Conservation (phyloP, 331 rosid species). For the Malus hybrid region DNA sequence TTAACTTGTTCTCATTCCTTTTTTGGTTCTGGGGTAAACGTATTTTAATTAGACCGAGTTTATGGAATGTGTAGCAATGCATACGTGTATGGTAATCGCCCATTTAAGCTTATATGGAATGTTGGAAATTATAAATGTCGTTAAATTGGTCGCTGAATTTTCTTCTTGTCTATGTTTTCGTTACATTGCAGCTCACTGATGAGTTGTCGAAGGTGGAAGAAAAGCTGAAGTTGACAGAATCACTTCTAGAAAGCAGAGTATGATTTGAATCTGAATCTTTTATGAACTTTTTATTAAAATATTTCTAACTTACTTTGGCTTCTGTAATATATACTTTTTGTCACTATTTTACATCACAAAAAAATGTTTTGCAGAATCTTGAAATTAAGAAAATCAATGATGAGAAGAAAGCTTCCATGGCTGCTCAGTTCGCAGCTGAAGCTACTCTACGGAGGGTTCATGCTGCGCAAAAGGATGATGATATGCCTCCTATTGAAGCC, state of each 20-base stretch:
- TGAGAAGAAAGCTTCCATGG: constrained; percentile 98
- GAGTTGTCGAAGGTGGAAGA: constrained; percentile 82
- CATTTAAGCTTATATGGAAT: no score
- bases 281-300: constrained; percentile 2
- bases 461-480: constrained; percentile 97
- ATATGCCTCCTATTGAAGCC: constrained; percentile 99
- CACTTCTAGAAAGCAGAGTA: constrained; percentile 96
- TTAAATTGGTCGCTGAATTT: constrained; percentile 23
- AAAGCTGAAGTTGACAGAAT: constrained; percentile 89
- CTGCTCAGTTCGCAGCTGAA: constrained; percentile 98
- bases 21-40: neutral
- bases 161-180: constrained; percentile 4
- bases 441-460: constrained; percentile 97
- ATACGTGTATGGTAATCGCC: neutral
- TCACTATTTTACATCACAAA: constrained; percentile 8
- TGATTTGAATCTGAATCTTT: constrained; percentile 13
- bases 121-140: neutral
- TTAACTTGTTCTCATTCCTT: neutral
- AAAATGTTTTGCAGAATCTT: constrained; percentile 66
- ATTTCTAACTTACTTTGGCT: neutral
- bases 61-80: neutral
- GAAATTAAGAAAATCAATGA: constrained; percentile 95
- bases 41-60: neutral
- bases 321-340: neutral
- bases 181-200: constrained; percentile 68